These are phyloP conservation scores for Somion occarium DNA, from an alignment of 1,284 basidiomycete species.

Conservation along the genomic window DNA sequence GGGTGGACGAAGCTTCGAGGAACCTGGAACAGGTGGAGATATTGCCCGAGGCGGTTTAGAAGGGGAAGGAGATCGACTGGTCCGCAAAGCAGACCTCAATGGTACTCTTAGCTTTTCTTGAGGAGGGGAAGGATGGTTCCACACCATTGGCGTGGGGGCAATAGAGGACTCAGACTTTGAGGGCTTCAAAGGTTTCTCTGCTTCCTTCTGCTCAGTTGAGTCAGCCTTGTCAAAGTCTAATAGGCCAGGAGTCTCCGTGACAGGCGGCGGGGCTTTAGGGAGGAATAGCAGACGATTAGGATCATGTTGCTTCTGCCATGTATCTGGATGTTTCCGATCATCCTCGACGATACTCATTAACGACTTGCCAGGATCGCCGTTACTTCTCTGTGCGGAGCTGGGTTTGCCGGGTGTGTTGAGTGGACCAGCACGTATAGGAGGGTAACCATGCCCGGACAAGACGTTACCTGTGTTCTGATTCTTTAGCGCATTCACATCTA, in stretches of 20 bases:
- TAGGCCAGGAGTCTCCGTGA: slow-evolving; percentile 15
- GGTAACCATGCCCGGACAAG: slow-evolving; percentile 2
- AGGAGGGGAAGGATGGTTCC: neutral
- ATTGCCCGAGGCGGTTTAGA: neutral
- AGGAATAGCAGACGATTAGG: slow-evolving; percentile 26
- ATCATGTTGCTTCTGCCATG: slow-evolving; percentile 21
- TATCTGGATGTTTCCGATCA: slow-evolving; percentile 40
- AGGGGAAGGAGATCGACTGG: slow-evolving; percentile 7
- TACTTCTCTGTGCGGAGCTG: slow-evolving; percentile 9
- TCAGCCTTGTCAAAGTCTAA: slow-evolving; percentile 9
- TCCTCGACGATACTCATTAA: slow-evolving; percentile 68
- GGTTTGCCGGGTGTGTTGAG: neutral
- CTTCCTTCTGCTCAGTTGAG: slow-evolving; percentile 5
- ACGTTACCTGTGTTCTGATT: slow-evolving; percentile 3
- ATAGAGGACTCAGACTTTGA: slow-evolving; percentile 4
- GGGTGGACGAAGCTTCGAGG: slow-evolving; percentile 1
- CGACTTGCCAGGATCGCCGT: slow-evolving; percentile 30
- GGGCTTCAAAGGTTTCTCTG: neutral
- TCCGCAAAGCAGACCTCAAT: slow-evolving; percentile 4
- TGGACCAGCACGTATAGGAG: neutral
- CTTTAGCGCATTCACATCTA: slow-evolving; percentile 5
- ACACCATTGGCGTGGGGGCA: neutral
- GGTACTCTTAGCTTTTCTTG: neutral
- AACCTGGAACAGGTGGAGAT: neutral
- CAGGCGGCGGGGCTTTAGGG: slow-evolving; percentile 34